A percentile compares a stretch with the other conserved stretches of the same genome.
phyloP scores from a whole-genome alignment of 306 rosid genomes.

The Vicia sativa region DNA sequence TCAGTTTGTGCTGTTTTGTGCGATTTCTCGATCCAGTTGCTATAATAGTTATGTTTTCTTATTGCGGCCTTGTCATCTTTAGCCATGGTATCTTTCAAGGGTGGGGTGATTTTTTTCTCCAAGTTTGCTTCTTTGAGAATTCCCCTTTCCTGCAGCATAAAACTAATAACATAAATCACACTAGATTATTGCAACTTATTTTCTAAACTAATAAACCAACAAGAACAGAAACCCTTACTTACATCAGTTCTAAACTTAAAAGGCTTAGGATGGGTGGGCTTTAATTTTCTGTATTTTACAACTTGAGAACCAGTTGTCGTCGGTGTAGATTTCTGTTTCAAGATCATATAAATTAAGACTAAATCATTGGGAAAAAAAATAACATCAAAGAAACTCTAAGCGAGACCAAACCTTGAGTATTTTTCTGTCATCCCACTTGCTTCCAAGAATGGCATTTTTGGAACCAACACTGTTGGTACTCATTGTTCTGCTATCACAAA shows the following conservation, averaged over 20 bases:
- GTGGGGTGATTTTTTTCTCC: conserved; percentile 61
- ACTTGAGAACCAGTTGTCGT: conserved; percentile 50
- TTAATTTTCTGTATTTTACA: conserved; percentile 69
- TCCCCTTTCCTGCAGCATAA: conserved; percentile 73
- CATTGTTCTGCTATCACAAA: conserved; percentile 47
- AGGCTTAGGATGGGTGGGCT: conserved; percentile 90
- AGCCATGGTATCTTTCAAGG: conserved; percentile 54
- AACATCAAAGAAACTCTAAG: conserved; percentile 27
- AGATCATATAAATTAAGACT: conserved; percentile 30
- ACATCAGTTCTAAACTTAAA: conserved; percentile 96
- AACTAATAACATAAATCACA: conserved; percentile 19
- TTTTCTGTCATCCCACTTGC: conserved; percentile 54
- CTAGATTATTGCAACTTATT: neutral
- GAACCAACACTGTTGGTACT: conserved; percentile 19
- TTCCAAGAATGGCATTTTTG: conserved; percentile 45
- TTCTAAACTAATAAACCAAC: conserved; percentile 16
- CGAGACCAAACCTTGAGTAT: conserved; percentile 53
- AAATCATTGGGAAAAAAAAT: conserved; percentile 2
- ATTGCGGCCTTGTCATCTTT: conserved; percentile 44
- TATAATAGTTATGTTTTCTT: conserved; percentile 43
- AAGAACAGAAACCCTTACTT: conserved; percentile 41
- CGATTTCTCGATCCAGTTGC: conserved; percentile 42
- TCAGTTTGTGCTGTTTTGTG: conserved; percentile 22
- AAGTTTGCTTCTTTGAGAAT: conserved; percentile 84
- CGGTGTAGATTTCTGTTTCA: conserved; percentile 52